Conservation (phyloP, 495 filamentous ascomycete species). For the Hyaloscypha variabilis region DNA sequence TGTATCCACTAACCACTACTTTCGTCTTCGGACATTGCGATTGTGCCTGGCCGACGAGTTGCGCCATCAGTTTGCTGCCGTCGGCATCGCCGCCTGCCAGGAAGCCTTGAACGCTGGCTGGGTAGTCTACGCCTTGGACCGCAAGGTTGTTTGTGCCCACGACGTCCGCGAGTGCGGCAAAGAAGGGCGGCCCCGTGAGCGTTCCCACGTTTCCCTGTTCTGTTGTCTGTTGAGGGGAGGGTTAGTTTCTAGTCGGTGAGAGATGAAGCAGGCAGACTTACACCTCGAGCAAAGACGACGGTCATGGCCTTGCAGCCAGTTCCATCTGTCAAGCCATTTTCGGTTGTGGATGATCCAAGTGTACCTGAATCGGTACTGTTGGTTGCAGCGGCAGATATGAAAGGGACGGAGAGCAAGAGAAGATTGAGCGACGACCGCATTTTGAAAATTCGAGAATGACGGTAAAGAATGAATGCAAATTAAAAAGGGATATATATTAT, state of each 20-base stretch:
- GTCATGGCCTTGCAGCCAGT: slow-evolving; percentile 40
- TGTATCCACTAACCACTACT: slow-evolving; percentile 32
- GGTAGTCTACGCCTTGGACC: slow-evolving; percentile 45
- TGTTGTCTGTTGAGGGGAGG: slow-evolving; percentile 24
- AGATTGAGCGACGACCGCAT: not conserved
- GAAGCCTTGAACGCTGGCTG: slow-evolving; percentile 39
- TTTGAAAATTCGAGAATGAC: not conserved
- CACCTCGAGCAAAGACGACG: slow-evolving; percentile 44
- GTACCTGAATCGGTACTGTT: not conserved
- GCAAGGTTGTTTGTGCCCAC: slow-evolving; percentile 37
- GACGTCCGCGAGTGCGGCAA: slow-evolving; percentile 28
- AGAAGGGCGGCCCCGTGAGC: slow-evolving; percentile 38
- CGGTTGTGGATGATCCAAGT: slow-evolving; percentile 22
- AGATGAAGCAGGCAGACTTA: not conserved
- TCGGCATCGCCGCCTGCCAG: slow-evolving; percentile 39
- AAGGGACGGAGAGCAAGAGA: slow-evolving; percentile 1
- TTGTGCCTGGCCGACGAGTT: slow-evolving; percentile 18
- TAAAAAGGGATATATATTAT: not conserved
- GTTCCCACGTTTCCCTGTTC: slow-evolving; percentile 41
- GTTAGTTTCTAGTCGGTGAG: not conserved
- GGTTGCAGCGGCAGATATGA: not conserved
- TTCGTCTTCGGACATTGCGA: slow-evolving; percentile 34
- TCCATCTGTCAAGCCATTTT: slow-evolving; percentile 37
- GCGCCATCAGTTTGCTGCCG: slow-evolving; percentile 35
- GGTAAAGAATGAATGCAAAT: not conserved